Conservation (phyloP, 1,284 basidiomycete genomes). For the Ceraceosorus guamensis region DNA sequence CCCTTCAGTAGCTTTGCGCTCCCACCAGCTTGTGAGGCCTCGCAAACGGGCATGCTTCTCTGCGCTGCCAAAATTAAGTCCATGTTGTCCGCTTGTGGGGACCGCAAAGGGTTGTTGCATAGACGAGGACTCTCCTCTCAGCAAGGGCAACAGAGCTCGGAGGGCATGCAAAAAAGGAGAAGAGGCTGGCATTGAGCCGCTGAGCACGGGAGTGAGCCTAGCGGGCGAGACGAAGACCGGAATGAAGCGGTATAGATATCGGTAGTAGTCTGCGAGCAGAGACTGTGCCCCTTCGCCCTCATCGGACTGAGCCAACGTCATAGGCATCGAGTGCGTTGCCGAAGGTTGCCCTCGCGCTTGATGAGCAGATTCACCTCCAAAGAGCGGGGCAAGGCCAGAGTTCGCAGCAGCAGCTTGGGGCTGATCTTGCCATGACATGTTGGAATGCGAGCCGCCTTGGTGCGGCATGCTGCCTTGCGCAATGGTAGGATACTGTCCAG, state of each 20-base stretch:
- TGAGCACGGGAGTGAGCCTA: slow-evolving; percentile 22
- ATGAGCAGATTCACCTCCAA: background rate
- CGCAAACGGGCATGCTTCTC: slow-evolving; percentile 25
- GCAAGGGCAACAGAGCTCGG: slow-evolving; percentile 31
- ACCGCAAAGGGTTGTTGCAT: slow-evolving; percentile 11
- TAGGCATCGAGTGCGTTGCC: background rate
- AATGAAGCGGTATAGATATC: slow-evolving; percentile 39
- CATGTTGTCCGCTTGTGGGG: slow-evolving; percentile 20
- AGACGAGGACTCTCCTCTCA: slow-evolving; percentile 18
- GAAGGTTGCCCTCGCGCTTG: background rate
- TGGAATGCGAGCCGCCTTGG: background rate
- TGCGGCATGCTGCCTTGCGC: background rate
- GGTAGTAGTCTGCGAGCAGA: slow-evolving; percentile 34
- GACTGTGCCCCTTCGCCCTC: slow-evolving; percentile 14
- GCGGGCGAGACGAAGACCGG: slow-evolving; percentile 28
- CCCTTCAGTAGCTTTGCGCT: slow-evolving; percentile 31
- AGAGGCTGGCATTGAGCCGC: slow-evolving; percentile 16
- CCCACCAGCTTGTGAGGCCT: slow-evolving; percentile 20
- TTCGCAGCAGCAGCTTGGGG: no score
- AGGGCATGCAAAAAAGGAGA: slow-evolving; percentile 34
- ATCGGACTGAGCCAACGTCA: background rate
- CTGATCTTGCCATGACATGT: no score
- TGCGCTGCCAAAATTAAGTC: slow-evolving; percentile 30
- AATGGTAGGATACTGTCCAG: background rate
- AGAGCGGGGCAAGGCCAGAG: background rate